phyloP scores from a whole-genome alignment of 2,329 filamentous ascomycete species.

The Fusarium sp. region DNA sequence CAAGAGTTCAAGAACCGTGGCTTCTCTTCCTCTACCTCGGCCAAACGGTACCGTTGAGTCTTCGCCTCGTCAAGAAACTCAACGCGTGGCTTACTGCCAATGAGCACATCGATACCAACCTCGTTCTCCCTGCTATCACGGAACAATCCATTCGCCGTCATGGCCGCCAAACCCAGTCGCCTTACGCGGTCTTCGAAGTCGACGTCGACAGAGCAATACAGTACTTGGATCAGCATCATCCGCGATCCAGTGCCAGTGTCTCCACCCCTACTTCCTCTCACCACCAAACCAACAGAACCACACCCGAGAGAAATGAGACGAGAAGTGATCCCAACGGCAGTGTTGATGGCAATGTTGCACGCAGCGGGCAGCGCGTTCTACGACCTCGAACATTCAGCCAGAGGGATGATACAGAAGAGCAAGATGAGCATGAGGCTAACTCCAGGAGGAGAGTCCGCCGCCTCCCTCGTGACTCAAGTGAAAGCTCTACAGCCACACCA shows the following conservation, averaged over 20 bases:
- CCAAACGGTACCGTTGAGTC: not conserved
- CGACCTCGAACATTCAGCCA: not conserved
- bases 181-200: not conserved
- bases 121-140: not conserved
- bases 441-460: not conserved
- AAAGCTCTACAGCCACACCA: not conserved
- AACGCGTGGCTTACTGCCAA: conserved; percentile 7
- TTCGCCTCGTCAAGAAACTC: conserved; percentile 4
- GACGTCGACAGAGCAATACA: conserved; percentile 4
- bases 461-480: not conserved
- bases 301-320: not conserved
- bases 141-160: conserved; percentile 5
- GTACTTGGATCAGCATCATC: not conserved
- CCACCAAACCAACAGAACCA: not conserved
- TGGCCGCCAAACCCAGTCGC: not conserved
- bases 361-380: not conserved
- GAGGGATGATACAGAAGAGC: not conserved
- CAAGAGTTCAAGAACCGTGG: conserved; percentile 8
- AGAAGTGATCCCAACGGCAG: not conserved
- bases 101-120: not conserved
- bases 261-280: not conserved
- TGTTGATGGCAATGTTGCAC: not conserved
- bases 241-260: not conserved
- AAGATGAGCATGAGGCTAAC: not conserved
- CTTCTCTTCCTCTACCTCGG: conserved; percentile 12